Percentiles rank a stretch among this genome's conserved stretches.
phyloP scores from a whole-genome alignment of 179 eudicot genomes.

The Spinacia oleracea region DNA sequence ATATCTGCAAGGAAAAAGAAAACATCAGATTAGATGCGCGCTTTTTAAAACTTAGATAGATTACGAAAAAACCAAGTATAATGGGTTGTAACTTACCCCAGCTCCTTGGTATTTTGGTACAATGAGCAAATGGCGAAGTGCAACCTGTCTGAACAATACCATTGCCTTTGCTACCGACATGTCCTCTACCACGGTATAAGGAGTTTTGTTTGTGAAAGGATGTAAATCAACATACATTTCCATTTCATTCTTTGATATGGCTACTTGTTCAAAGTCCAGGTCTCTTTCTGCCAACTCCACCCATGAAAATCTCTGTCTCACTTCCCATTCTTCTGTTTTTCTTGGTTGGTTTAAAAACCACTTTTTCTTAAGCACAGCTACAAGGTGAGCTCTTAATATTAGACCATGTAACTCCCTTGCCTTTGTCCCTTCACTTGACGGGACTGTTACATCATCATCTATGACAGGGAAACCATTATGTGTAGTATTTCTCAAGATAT shows the following conservation, averaged over 20 bases:
- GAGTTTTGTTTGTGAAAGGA: constrained; percentile 81
- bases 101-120: constrained; percentile 76
- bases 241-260: constrained; percentile 67
- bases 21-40: constrained; percentile 27
- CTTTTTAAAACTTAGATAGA: background rate
- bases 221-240: constrained; percentile 75
- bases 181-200: constrained; percentile 80
- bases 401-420: constrained; percentile 62
- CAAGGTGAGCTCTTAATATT: constrained; percentile 65
- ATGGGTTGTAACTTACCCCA: constrained; percentile 51
- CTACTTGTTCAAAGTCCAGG: constrained; percentile 52
- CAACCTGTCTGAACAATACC: constrained; percentile 87
- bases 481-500: constrained; percentile 67
- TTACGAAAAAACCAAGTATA: background rate
- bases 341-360: constrained; percentile 68
- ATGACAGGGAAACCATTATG: constrained; percentile 90
- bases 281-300: constrained; percentile 72
- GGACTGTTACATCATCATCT: constrained; percentile 40
- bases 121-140: constrained; percentile 79
- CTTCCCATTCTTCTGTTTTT: constrained; percentile 84
- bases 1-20: constrained; percentile 49
- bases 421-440: constrained; percentile 32
- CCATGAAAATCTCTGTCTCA: constrained; percentile 56
- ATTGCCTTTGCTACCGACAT: constrained; percentile 92
- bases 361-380: constrained; percentile 74